Base-by-base conservation (phyloP, 306 rosid species). In the Senna tora region DNA sequence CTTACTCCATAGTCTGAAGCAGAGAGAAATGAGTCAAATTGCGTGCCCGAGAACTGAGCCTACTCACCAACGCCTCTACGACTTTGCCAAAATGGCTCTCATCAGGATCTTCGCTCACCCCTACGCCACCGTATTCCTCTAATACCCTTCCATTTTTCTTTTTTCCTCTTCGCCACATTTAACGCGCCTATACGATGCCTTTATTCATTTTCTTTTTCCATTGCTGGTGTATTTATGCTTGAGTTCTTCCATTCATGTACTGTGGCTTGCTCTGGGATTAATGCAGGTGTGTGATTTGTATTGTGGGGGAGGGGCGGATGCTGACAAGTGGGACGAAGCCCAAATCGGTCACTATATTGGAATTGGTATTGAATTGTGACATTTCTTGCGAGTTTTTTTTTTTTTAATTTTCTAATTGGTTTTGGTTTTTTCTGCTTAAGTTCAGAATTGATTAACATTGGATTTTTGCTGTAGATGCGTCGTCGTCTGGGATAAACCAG, bases 331-430 rank as follows among this genome's bases (percentile, higher is more conserved):
- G 94, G 83, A 82, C 72, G 97, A 91, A 68, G 81, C 87, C 13
- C 96, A 91, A 82, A 91, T 89, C 41, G 86, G 88, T 36, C 97
- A 89, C 78, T 94, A 86, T 87, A 87, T 94, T 80, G 99, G 99
- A 77, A 82, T 94, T 14, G 96, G 96, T 92, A 89, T 39, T 9
- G 11, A 10, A 15, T 2, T 69, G n/a, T 5, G 52, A 21, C 8
- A 6, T 19, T 28, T 55, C 22, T 51, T 55, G 19, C 32, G 2
- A 16, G 7, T 39, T 20, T 32, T 22, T 36, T 9, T 17, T 51
- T 30, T 17, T 70, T 0, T 9, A 5, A n/a, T 38, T n/a, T 43
- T 5, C 19, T 32, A 6, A 6, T 19, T 33, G n/a, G 57, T 15
- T 41, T 2, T 20, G 41, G 4, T 76, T 42, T 41, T 28, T 71